Base-by-base conservation (phyloP, 2,329 filamentous ascomycete species). In the Hypoxylon sp. region DNA sequence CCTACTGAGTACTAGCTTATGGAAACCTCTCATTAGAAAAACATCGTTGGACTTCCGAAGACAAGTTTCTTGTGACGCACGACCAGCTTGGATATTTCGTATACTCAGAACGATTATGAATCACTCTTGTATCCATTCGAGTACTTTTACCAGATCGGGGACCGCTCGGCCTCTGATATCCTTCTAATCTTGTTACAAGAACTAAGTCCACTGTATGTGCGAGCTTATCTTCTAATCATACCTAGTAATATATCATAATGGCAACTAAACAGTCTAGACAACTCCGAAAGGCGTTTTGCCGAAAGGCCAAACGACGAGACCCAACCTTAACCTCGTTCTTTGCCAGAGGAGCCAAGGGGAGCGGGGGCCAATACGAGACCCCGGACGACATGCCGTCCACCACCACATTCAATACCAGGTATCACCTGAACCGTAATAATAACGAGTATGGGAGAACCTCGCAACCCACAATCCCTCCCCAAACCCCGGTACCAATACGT, bases 371-470 rank as follows among this genome's bases (percentile, higher is more conserved):
- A 19, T 39, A 58, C n/a, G 24, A 55, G 13, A n/a, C 17, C 14
- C 59, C 17, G 19, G 19, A 55, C 60, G 50, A 37, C 22, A 71
- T 71, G 66, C 26, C 14, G 46, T 67, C 65, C 42, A 65, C 56
- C 44, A 62, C 69, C 47, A 66, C 71, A 31, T 63, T 63, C 31
- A 62, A 50, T 35, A 59, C 50, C 19, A 47, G 14, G 10, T n/a
- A 64, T 51, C 17, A 19, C 33, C 22, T 31, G 22, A 57, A 14
- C 24, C 24, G 35, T n/a, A 33, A 31, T 35, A n/a, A 39, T 22
- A 44, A 37, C 13, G 17, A 14, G 2, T 24, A 50, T 39, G 19
- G 5, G 17, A 44, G 14, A 46, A 14, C 33, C 26, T 42, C 26
- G 24, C 46, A 65, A 22, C 63, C 48, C 17, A 50, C 52, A 19